Base-by-base conservation (phyloP, 2,329 filamentous ascomycete species). In the Thelonectria discophora region DNA sequence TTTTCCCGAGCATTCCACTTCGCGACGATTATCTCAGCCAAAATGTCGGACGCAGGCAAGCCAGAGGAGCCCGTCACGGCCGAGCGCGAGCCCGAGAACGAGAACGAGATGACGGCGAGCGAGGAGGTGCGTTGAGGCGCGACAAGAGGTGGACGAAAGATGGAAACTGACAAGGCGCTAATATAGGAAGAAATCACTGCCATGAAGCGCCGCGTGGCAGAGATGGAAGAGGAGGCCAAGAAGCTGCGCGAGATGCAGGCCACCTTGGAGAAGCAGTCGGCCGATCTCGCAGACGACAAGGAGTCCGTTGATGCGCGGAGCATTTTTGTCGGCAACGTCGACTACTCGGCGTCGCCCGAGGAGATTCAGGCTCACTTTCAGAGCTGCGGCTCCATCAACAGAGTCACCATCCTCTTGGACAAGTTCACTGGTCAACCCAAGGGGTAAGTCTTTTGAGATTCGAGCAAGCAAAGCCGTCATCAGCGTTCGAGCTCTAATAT, bases 341-440 rank as follows among this genome's bases (percentile, higher is more conserved):
- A 99, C 80, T 99, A 99, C 79, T 94, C 92, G 65, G 94, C 94
- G 20, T 96, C 93, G 27, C 95, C 95, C 2, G 95, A 99, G 80
- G 95, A 99, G 82, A 73, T 99, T 62, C 95, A 99, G 82, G 92
- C 93, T 62, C 95, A 99, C 76, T 99, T 99, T 81, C 93, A 97
- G 83, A 96, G 90, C 82, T 97, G 93, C 73, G 95, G 95, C 63
- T 93, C 91, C 69, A 99, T 99, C 83, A 99, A 99, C 79, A 90
- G 95, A 63, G 95, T 99, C 62, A 99, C 95, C 1, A 99, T 99
- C 69, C 82, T 99, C 70, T 82, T 99, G 70, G 95, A 99, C 82
- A 99, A 99, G 82, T 98, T 97, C 75, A 97, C 94, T 11, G 95
- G 95, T 66, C 94, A 98, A 83, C 95, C 95, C n/a, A 99, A 99